phyloP scores from a whole-genome alignment of 2,329 filamentous ascomycete genomes.

The Colletotrichum sp. region DNA sequence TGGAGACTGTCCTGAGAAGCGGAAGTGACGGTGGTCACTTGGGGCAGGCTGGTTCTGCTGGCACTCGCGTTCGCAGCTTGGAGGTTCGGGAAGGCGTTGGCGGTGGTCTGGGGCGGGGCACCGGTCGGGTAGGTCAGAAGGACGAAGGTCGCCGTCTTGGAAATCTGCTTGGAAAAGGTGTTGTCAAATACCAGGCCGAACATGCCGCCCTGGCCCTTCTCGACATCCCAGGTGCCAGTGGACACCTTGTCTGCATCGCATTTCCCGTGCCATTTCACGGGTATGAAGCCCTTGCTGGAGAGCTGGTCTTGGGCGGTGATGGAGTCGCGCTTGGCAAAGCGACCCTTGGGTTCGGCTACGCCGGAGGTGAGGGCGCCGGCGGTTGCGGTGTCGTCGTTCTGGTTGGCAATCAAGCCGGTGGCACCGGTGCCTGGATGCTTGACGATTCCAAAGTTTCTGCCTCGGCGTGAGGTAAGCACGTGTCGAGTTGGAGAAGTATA shows the following conservation, averaged over 20 bases:
- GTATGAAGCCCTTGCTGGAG: slow-evolving; percentile 69
- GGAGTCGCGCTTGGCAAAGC: slow-evolving; percentile 61
- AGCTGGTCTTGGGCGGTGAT: slow-evolving; percentile 68
- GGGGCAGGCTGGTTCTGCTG: slow-evolving; percentile 59
- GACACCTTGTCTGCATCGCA: slow-evolving; percentile 96
- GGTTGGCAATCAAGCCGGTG: slow-evolving; percentile 50
- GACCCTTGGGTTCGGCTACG: slow-evolving; percentile 49
- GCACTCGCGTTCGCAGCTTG: slow-evolving; percentile 38
- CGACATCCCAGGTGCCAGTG: slow-evolving; percentile 86
- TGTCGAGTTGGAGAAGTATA: neutral
- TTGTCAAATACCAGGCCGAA: slow-evolving; percentile 98
- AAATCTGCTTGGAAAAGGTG: slow-evolving; percentile 94
- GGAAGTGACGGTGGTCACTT: slow-evolving; percentile 48
- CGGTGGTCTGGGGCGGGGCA: slow-evolving; percentile 75
- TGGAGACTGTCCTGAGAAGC: slow-evolving; percentile 67
- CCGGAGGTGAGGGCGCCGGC: slow-evolving; percentile 53
- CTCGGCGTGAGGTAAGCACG: slow-evolving; percentile 1
- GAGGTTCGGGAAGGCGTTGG: slow-evolving; percentile 66
- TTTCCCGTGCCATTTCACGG: slow-evolving; percentile 88
- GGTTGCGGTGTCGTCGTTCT: slow-evolving; percentile 46
- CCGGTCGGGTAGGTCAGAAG: slow-evolving; percentile 92
- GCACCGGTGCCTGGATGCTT: slow-evolving; percentile 85
- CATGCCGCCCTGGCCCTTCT: slow-evolving; percentile 79
- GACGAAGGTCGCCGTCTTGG: slow-evolving; percentile 94
- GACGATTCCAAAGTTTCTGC: slow-evolving; percentile 92